Evolutionary conservation across 192 early-diverging fungal species (phyloP).

Genomic region (Backusella luteola): DNA sequence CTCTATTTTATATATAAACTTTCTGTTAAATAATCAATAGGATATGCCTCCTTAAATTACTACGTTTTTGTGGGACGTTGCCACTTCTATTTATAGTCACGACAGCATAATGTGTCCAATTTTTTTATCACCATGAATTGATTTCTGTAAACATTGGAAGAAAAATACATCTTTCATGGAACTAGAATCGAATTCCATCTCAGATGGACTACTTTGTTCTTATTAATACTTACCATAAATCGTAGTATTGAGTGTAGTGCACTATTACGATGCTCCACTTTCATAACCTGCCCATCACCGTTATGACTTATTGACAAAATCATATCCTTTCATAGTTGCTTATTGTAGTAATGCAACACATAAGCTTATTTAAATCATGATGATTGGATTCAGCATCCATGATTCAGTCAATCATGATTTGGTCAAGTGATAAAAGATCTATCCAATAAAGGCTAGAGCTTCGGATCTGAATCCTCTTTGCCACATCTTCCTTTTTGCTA

Average conservation of each 20-base stretch:
- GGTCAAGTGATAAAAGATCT: neutral
- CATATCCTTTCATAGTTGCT: neutral
- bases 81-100: slow-evolving; percentile 1
- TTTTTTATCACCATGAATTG: neutral
- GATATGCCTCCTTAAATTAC: neutral
- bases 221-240: neutral
- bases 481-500: neutral
- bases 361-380: neutral
- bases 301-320: neutral
- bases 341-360: neutral
- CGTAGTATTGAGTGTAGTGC: neutral
- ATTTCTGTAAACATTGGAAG: neutral
- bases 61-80: neutral
- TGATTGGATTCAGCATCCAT: neutral
- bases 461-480: neutral
- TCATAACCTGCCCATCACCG: neutral
- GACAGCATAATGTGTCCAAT: neutral
- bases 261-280: neutral
- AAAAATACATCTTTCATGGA: neutral
- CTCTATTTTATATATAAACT: neutral
- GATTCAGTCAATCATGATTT: neutral
- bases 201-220: neutral
- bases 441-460: neutral
- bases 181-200: neutral
- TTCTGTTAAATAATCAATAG: neutral